Evolutionary conservation across 768 basidiomycete genomes (phyloP).

Genomic region (Roridomyces roridus): DNA sequence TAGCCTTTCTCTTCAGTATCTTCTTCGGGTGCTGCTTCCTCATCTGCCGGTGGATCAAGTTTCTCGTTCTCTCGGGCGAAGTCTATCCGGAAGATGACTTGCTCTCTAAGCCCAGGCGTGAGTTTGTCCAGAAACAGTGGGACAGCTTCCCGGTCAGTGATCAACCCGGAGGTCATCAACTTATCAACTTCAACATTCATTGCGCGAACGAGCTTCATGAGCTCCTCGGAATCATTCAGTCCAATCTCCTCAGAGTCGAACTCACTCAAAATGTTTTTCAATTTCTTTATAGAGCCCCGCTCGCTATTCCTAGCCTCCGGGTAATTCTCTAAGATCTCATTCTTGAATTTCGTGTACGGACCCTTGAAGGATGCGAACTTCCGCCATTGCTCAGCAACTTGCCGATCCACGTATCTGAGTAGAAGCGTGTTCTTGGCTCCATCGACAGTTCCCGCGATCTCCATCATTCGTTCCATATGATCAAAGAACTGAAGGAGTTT

Average conservation of each 20-base stretch:
- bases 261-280: background rate
- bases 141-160: background rate
- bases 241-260: background rate
- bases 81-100: background rate
- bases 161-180: background rate
- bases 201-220: slow-evolving; percentile 30
- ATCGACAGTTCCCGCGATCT: background rate
- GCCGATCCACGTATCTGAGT: background rate
- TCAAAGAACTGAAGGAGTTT: slow-evolving; percentile 1
- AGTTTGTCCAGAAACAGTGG: background rate
- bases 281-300: background rate
- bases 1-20: no score
- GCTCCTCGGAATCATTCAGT: slow-evolving; percentile 23
- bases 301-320: background rate
- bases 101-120: background rate
- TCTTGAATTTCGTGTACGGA: background rate
- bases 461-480: slow-evolving; percentile 3
- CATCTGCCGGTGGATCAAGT: background rate
- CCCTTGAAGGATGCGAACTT: background rate
- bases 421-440: background rate
- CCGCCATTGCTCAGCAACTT: background rate
- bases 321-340: slow-evolving; percentile 3
- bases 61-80: background rate
- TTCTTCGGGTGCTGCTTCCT: no score
- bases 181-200: background rate